phyloP scores from a whole-genome alignment of 176 grass and related monocot genomes.

The Saccharum officinarum region DNA sequence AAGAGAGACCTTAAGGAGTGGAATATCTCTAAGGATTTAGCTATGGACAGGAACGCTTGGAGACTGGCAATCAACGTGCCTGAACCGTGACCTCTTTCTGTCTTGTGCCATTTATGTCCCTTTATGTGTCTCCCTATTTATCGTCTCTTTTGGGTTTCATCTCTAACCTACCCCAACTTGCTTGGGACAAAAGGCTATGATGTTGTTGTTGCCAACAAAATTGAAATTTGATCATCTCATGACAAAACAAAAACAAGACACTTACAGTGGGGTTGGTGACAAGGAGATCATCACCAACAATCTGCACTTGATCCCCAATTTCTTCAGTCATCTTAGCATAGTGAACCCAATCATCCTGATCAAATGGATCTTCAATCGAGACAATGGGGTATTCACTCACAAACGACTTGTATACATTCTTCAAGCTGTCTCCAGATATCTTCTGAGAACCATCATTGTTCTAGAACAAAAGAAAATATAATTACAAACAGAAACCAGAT shows the following conservation, averaged over 20 bases:
- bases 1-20: too few relatives aligned
- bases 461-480: constrained; percentile 21
- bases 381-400: constrained; percentile 87
- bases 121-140: too few relatives aligned
- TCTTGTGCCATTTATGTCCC: too few relatives aligned
- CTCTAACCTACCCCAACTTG: too few relatives aligned
- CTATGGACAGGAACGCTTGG: too few relatives aligned
- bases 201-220: neutral
- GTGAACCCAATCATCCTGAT: constrained; percentile 91
- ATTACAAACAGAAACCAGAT: neutral
- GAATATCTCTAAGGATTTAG: too few relatives aligned
- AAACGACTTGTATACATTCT: constrained; percentile 88
- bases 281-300: constrained; percentile 95
- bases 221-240: neutral
- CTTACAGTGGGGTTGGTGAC: constrained; percentile 92
- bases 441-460: constrained; percentile 85
- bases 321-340: constrained; percentile 88
- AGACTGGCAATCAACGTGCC: too few relatives aligned
- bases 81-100: too few relatives aligned
- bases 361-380: constrained; percentile 93
- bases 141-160: too few relatives aligned
- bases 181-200: too few relatives aligned
- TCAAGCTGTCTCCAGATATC: constrained; percentile 72
- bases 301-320: constrained; percentile 82
- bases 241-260: neutral